Evolutionary conservation across 352 stramenopile species (phyloP).

Genomic region (Globisporangium radiosum): DNA sequence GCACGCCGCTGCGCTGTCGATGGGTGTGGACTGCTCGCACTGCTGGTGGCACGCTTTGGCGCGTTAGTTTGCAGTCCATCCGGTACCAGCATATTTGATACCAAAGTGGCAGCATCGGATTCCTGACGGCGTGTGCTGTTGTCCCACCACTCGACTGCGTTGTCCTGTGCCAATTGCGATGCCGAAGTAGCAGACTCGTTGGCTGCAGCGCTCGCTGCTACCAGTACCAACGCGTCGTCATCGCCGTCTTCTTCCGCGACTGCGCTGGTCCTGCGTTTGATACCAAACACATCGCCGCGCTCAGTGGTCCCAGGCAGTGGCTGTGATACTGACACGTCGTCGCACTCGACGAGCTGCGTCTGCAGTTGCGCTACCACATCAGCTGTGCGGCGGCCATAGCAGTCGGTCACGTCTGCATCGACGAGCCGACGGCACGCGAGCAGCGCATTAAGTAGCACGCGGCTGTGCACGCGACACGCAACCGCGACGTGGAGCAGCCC

Average conservation of each 20-base stretch:
- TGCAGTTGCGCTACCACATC: conserved; percentile 17
- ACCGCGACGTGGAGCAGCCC: conserved; percentile 45
- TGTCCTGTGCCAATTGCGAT: not conserved
- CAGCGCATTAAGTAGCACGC: conserved; percentile 11
- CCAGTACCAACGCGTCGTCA: not conserved
- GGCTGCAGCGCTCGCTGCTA: not conserved
- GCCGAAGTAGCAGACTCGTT: too few species aligned
- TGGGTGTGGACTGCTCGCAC: not conserved
- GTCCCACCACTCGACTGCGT: not conserved
- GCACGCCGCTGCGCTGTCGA: conserved; percentile 13
- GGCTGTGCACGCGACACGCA: conserved; percentile 4
- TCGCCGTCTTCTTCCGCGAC: conserved; percentile 11
- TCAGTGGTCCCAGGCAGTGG: not conserved
- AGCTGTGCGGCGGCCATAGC: conserved; percentile 27
- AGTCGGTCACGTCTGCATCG: conserved; percentile 21
- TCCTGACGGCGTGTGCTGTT: not conserved
- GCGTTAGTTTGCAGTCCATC: too few species aligned
- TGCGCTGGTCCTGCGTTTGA: conserved; percentile 4
- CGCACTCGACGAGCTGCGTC: conserved; percentile 5
- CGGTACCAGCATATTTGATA: too few species aligned
- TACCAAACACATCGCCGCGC: not conserved
- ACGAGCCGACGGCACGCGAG: conserved; percentile 11
- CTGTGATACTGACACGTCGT: not conserved
- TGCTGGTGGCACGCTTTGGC: not conserved
- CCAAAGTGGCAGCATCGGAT: too few species aligned